Base-by-base conservation (phyloP, 2,329 filamentous ascomycete species). In the Botrytis sinoallii region DNA sequence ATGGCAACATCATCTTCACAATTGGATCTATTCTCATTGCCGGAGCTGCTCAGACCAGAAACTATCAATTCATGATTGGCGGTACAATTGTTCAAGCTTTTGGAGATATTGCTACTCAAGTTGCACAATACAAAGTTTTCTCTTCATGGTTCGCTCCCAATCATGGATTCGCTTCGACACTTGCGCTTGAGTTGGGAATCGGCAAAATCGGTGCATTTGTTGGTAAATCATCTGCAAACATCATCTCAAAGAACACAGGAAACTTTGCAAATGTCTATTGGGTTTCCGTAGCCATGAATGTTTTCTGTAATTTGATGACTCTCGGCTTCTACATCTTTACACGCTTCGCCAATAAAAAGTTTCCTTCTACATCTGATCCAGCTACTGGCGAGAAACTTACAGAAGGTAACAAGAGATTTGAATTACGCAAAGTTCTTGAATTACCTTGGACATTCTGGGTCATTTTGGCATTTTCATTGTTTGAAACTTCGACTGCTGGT, bases 71-170 rank as follows among this genome's bases (percentile, higher is more conserved):
- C 79, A 90, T 91, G 88, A 85, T 91, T 55, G 84, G 83, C 25
- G 89, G 88, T 1, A 81, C 85, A 52, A 82, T 91, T 1, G 81
- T 91, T 46, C 57, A 71, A 35, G 70, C 70, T 55, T 20, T 71
- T 0, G 89, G 89, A n/a, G 89, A 90, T 75, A 88, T 90, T 32
- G 87, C 89, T 0, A 91, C 89, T 0, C 88, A 91, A 76, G 84
- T 90, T 44, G 89, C 89, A 0, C 88, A 90, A 78, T 91, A 90
- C 79, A 89, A 90, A 75, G 86, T 91, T 75, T 91, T 91, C 77
- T 89, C 87, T 0, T 89, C 87, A 0, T 91, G 89, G 89, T 91
- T 91, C 75, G 84, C 88, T 0, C 89, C 89, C 0, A 88, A 84
- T 12, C 85, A 88, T 73, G 89, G 89, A 1, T 91, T 91, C 77